These are phyloP conservation scores for Iris pallida DNA, from an alignment of 116 monocot genomes.

Conservation along the genomic window DNA sequence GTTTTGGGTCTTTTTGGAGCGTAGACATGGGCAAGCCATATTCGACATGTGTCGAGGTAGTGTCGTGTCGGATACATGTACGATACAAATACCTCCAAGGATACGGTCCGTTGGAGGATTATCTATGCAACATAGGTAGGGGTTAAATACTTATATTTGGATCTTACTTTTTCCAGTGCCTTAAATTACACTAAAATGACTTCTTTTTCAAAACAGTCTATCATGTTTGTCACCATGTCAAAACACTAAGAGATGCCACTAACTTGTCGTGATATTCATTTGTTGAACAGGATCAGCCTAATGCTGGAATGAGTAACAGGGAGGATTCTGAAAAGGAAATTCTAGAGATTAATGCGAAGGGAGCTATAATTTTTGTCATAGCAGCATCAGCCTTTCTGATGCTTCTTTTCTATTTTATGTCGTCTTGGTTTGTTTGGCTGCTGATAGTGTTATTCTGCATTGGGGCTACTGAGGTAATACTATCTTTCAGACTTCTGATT, in stretches of 20 bases:
- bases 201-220: not conserved
- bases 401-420: constrained; percentile 88
- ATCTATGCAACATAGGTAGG: too few species aligned
- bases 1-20: too few species aligned
- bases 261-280: not conserved
- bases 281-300: constrained; percentile 42
- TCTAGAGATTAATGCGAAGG: constrained; percentile 67
- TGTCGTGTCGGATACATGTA: too few species aligned
- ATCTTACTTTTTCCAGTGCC: too few species aligned
- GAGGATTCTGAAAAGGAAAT: constrained; percentile 64
- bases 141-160: too few species aligned
- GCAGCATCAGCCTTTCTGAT: constrained; percentile 67
- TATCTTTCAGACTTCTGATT: constrained; percentile 4
- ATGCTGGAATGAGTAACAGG: constrained; percentile 22
- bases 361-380: constrained; percentile 73
- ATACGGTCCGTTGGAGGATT: too few species aligned
- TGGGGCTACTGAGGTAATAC: constrained; percentile 70
- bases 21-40: too few species aligned
- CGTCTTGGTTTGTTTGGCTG: constrained; percentile 77
- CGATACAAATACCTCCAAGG: too few species aligned
- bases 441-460: constrained; percentile 87
- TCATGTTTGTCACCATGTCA: not conserved
- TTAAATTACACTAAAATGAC: too few species aligned
- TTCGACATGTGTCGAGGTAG: too few species aligned
- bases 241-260: too few species aligned